A percentile compares a stretch with the other conserved stretches of the same genome.
Evolutionary conservation across 768 basidiomycete genomes (phyloP).

Genomic region (Neoboletus subvelutipes): DNA sequence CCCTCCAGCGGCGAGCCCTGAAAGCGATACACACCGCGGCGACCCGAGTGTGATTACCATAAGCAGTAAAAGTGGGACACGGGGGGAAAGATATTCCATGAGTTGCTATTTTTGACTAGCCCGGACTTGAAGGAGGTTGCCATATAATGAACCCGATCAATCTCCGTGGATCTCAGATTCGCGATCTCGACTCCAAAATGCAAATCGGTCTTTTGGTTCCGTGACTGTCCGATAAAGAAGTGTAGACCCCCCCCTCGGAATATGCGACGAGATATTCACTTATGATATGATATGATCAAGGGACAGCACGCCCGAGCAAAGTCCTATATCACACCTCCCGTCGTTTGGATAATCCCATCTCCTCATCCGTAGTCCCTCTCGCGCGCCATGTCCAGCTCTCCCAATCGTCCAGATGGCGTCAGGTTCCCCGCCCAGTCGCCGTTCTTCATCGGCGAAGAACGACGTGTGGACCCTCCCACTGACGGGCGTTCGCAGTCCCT

Average conservation of each 20-base stretch:
- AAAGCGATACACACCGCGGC: not conserved
- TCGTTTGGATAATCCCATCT: not conserved
- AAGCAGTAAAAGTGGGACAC: not conserved
- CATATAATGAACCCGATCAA: slow-evolving; percentile 9
- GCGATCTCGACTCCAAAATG: slow-evolving; percentile 20
- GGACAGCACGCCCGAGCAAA: not conserved
- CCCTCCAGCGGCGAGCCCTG: not conserved
- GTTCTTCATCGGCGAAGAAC: slow-evolving; percentile 24
- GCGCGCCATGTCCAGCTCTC: slow-evolving; percentile 21
- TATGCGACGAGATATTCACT: not conserved
- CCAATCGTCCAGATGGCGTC: not conserved
- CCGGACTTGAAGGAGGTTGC: slow-evolving; percentile 17
- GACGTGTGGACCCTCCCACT: not conserved
- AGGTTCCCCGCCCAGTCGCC: slow-evolving; percentile 4
- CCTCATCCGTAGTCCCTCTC: not conserved
- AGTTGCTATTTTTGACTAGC: not conserved
- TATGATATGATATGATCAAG: slow-evolving; percentile 11
- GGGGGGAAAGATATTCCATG: not conserved
- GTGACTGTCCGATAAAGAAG: slow-evolving; percentile 3
- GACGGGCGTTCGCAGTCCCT: not conserved
- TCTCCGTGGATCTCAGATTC: slow-evolving; percentile 30
- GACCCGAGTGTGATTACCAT: not conserved
- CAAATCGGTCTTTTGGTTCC: slow-evolving; percentile 22
- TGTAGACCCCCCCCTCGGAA: not conserved
- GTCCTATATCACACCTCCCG: slow-evolving; percentile 5